phyloP scores from a whole-genome alignment of 1,284 basidiomycete genomes.

The Sporisorium iseilematis-ciliati region DNA sequence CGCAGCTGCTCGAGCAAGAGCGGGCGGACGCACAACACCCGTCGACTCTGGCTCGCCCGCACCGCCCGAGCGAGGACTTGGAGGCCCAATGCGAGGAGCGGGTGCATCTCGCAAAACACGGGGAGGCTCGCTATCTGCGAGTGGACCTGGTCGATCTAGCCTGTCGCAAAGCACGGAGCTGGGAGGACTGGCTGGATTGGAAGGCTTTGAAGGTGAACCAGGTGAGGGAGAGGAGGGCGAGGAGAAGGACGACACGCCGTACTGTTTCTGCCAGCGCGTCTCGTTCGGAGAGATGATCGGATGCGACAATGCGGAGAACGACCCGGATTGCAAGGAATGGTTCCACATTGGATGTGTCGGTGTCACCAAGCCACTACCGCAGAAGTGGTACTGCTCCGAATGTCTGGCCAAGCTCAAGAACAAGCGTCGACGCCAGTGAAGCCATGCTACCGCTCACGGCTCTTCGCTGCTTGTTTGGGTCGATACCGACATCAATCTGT shows the following conservation, averaged over 20 bases:
- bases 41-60: constrained; percentile 49
- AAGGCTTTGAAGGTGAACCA: constrained; percentile 44
- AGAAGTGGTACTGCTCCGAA: constrained; percentile 65
- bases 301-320: constrained; percentile 59
- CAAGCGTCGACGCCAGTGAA: constrained; percentile 38
- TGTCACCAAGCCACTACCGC: constrained; percentile 65
- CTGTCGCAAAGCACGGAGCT: constrained; percentile 44
- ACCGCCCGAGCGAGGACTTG: constrained; percentile 42
- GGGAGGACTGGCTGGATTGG: constrained; percentile 24
- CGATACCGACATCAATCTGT: not conserved
- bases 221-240: constrained; percentile 56
- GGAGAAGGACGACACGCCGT: constrained; percentile 64
- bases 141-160: constrained; percentile 37
- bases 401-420: constrained; percentile 54
- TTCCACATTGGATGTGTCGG: constrained; percentile 69
- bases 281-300: constrained; percentile 68
- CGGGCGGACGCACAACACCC: constrained; percentile 44
- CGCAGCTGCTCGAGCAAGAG: constrained; percentile 38
- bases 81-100: constrained; percentile 32
- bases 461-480: not conserved
- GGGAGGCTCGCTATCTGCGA: constrained; percentile 37
- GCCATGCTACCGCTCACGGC: not conserved
- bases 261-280: constrained; percentile 68
- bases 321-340: constrained; percentile 67
- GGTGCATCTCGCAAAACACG: constrained; percentile 38